phyloP scores from a whole-genome alignment of 176 grass and related monocot species.

The Stipa capillata region DNA sequence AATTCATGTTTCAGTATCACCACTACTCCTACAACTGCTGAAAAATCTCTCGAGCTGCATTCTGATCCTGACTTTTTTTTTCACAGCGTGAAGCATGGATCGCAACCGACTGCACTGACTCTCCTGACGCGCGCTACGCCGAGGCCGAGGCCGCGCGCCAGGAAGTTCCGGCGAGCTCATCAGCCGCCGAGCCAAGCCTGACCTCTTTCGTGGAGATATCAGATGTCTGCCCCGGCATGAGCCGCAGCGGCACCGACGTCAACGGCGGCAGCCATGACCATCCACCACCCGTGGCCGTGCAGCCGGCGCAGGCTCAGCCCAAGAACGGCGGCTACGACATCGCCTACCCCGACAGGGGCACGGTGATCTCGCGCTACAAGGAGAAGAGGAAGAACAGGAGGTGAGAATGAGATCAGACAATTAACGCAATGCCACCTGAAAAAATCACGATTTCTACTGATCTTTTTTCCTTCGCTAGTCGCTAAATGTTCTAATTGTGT shows the following conservation, averaged over 20 bases:
- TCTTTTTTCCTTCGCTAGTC: too few relatives aligned
- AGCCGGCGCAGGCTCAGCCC: not conserved
- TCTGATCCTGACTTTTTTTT: not conserved
- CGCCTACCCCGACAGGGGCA: slow-evolving; percentile 46
- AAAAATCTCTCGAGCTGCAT: not conserved
- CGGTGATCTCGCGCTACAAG: slow-evolving; percentile 75
- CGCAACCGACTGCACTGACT: not conserved
- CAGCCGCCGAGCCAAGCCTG: slow-evolving; percentile 30
- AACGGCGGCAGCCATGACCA: not conserved
- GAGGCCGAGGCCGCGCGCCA: too few relatives aligned
- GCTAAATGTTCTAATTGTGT: too few relatives aligned
- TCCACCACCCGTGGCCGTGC: not conserved
- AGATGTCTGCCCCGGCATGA: slow-evolving; percentile 31
- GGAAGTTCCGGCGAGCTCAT: slow-evolving; percentile 10
- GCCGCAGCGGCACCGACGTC: not conserved
- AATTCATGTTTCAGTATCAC: not conserved
- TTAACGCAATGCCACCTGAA: not conserved
- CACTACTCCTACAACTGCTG: not conserved
- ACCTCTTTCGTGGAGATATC: slow-evolving; percentile 37
- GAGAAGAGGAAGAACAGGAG: slow-evolving; percentile 95
- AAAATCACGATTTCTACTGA: too few relatives aligned
- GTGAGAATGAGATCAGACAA: slow-evolving; percentile 28
- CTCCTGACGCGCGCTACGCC: too few relatives aligned
- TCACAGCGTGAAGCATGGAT: slow-evolving; percentile 27
- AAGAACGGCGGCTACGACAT: slow-evolving; percentile 37